Percentiles rank a stretch among this genome's conserved stretches.
phyloP scores from a whole-genome alignment of 768 basidiomycete species.

The Amanita brunnescens region DNA sequence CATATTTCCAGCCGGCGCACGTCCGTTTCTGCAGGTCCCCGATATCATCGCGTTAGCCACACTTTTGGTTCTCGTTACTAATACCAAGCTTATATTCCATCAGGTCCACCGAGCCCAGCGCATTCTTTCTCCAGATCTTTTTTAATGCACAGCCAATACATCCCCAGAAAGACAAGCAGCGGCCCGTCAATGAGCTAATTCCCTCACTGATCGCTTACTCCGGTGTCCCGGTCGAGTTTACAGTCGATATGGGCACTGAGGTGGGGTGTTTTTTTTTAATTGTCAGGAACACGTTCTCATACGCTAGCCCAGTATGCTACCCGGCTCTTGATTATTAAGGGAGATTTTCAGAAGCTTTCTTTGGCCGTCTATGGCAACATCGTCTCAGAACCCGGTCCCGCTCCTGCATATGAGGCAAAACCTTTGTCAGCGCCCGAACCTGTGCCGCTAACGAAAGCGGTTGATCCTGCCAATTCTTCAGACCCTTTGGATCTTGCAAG shows the following conservation, averaged over 20 bases:
- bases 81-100: conserved; percentile 8
- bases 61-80: not conserved
- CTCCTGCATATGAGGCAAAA: conserved; percentile 32
- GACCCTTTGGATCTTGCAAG: conserved; percentile 59
- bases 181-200: conserved; percentile 61
- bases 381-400: conserved; percentile 35
- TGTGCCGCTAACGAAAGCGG: conserved; percentile 34
- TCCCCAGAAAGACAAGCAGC: conserved; percentile 48
- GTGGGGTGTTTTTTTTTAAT: conserved; percentile 26
- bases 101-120: conserved; percentile 63
- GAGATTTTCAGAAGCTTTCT: conserved; percentile 59
- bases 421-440: conserved; percentile 26
- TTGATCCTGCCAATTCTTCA: conserved; percentile 52
- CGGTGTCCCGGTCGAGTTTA: conserved; percentile 58
- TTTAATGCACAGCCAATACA: conserved; percentile 60
- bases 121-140: conserved; percentile 67
- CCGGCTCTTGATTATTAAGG: conserved; percentile 73
- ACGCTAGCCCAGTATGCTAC: conserved; percentile 47
- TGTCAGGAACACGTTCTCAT: not conserved
- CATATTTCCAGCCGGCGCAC: conserved; percentile 58
- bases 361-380: conserved; percentile 55
- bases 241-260: conserved; percentile 62
- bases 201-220: conserved; percentile 66
- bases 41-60: conserved; percentile 53
- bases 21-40: conserved; percentile 52